phyloP scores from a whole-genome alignment of 2,329 filamentous ascomycete genomes.

The Apiospora hydei region DNA sequence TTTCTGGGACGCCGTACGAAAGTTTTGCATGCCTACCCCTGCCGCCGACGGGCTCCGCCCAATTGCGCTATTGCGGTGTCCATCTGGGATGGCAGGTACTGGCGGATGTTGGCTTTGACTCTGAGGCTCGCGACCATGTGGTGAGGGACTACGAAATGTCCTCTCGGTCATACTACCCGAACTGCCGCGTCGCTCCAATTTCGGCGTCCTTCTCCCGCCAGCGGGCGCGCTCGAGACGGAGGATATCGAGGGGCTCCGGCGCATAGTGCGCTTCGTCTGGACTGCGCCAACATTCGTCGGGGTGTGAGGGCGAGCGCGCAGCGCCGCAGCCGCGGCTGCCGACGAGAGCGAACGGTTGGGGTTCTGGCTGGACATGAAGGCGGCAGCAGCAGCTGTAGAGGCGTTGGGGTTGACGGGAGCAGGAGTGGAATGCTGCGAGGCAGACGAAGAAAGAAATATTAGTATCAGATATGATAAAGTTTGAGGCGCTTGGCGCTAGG shows the following conservation, averaged over 20 bases:
- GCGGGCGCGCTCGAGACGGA: slow-evolving; percentile 63
- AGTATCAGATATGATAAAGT: slow-evolving; percentile 26
- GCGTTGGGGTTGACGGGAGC: slow-evolving; percentile 75
- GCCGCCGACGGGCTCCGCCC: slow-evolving; percentile 33
- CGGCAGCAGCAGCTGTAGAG: slow-evolving; percentile 80
- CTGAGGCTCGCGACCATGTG: slow-evolving; percentile 52
- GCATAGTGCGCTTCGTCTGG: slow-evolving; percentile 84
- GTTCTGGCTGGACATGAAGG: slow-evolving; percentile 69
- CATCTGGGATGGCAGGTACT: slow-evolving; percentile 73
- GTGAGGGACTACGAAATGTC: slow-evolving; percentile 83
- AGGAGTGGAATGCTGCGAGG: slow-evolving; percentile 65
- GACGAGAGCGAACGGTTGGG: slow-evolving; percentile 76
- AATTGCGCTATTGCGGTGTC: slow-evolving; percentile 38
- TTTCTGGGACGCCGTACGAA: slow-evolving; percentile 62
- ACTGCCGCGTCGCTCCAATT: slow-evolving; percentile 72
- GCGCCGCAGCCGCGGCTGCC: slow-evolving; percentile 84
- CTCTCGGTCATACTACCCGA: slow-evolving; percentile 86
- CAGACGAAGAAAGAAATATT: slow-evolving; percentile 29
- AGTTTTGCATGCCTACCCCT: slow-evolving; percentile 54
- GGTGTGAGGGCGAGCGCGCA: slow-evolving; percentile 78
- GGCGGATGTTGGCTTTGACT: slow-evolving; percentile 67
- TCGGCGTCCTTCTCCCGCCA: slow-evolving; percentile 48
- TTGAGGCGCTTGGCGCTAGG: slow-evolving; percentile 8
- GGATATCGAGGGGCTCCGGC: slow-evolving; percentile 75
- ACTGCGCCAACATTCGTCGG: slow-evolving; percentile 83